A percentile compares a stretch with the other conserved stretches of the same genome.
These are phyloP conservation scores for Globisporangium viniferum DNA, from an alignment of 352 stramenopile genomes.

Conservation along the genomic window DNA sequence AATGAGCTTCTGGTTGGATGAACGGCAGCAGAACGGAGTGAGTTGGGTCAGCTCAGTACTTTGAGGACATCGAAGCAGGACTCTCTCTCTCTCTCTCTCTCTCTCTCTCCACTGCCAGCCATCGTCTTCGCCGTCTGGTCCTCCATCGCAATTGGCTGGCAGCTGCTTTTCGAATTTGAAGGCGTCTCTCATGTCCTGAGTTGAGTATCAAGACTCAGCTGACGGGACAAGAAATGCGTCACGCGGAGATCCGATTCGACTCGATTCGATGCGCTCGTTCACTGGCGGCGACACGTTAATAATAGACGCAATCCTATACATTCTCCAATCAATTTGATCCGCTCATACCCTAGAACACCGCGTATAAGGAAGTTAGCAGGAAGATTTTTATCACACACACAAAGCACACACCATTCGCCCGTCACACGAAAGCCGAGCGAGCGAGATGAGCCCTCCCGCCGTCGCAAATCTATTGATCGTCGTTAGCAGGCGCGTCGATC, in stretches of 20 bases:
- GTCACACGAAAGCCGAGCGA: neutral
- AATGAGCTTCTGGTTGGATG: neutral
- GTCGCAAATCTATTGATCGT: constrained; percentile 7
- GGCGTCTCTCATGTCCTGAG: neutral
- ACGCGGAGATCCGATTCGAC: neutral
- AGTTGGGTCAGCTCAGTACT: neutral
- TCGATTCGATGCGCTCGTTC: neutral
- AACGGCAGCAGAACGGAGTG: neutral
- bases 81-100: neutral
- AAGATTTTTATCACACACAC: neutral
- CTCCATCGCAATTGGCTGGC: neutral
- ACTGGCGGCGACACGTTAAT: neutral
- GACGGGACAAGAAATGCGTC: neutral
- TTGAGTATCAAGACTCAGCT: neutral
- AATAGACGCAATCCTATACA: neutral
- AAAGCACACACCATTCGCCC: too few species aligned
- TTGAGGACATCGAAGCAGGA: neutral
- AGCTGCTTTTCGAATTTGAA: neutral
- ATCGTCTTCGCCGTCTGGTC: neutral
- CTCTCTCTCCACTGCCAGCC: neutral
- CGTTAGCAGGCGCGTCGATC: neutral
- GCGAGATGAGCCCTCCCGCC: too few species aligned
- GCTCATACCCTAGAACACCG: neutral
- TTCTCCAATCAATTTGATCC: neutral
- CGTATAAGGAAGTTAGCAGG: neutral